Percentiles rank a stretch among this genome's conserved stretches.
Evolutionary conservation across 2,329 filamentous ascomycete species (phyloP).

Genomic region (Bimuria novae-zelandiae): DNA sequence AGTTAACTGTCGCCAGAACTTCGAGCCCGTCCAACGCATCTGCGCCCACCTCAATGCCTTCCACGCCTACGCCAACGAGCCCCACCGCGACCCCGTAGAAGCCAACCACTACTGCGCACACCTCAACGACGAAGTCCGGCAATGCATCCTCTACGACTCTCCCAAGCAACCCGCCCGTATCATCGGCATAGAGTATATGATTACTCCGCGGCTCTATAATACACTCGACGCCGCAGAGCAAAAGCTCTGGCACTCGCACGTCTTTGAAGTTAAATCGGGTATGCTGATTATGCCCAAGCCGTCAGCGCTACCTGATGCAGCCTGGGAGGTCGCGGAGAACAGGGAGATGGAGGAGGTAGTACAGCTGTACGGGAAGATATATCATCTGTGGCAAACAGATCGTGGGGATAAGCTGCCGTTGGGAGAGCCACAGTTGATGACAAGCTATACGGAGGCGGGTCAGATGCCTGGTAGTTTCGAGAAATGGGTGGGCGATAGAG

Average conservation of each 20-base stretch:
- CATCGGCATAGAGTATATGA: conserved; percentile 89
- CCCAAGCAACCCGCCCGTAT: conserved; percentile 69
- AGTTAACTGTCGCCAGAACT: conserved; percentile 54
- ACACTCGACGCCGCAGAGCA: conserved; percentile 57
- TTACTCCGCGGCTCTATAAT: conserved; percentile 2
- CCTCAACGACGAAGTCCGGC: conserved; percentile 74
- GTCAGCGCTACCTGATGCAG: conserved; percentile 57
- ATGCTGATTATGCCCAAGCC: conserved; percentile 79
- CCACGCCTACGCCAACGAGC: conserved; percentile 78
- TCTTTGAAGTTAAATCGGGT: conserved; percentile 75
- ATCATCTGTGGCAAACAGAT: conserved; percentile 86
- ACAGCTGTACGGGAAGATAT: conserved; percentile 79
- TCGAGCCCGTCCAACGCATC: conserved; percentile 72
- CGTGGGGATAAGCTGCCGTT: conserved; percentile 67
- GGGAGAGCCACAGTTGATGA: conserved; percentile 67
- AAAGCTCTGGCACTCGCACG: conserved; percentile 77
- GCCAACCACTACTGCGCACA: conserved; percentile 86
- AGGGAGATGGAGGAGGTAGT: conserved; percentile 79
- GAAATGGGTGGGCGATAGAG: conserved; percentile 55
- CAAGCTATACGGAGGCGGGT: conserved; percentile 59
- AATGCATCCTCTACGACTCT: conserved; percentile 84
- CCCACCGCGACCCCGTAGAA: conserved; percentile 67
- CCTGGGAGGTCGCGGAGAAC: conserved; percentile 78
- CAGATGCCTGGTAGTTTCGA: conserved; percentile 53
- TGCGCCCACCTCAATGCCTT: conserved; percentile 89